Percentiles rank a stretch among this genome's conserved stretches.
These are phyloP conservation scores for Crucihimalaya himalaica DNA, from an alignment of 345 rosid genomes.

Conservation along the genomic window DNA sequence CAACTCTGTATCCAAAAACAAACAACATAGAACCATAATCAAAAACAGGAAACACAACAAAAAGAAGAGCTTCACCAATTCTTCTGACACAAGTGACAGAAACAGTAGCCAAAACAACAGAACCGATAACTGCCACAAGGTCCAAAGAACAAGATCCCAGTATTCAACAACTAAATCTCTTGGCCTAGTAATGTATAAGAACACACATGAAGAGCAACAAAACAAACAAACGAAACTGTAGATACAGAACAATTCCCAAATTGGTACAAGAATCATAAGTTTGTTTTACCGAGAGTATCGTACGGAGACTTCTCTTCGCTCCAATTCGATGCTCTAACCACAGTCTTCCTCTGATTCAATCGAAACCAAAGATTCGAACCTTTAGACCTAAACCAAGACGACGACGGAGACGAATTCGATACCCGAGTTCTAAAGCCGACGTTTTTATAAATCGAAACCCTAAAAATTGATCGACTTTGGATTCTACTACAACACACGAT, in stretches of 20 bases:
- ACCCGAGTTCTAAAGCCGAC: constrained; percentile 40
- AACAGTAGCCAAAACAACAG: not conserved
- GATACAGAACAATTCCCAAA: not conserved
- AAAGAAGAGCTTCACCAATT: not conserved
- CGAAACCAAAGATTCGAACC: constrained; percentile 57
- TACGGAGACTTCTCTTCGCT: constrained; percentile 73
- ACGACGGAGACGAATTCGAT: constrained; percentile 42
- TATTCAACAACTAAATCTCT: not conserved
- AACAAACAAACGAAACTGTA: too few species aligned
- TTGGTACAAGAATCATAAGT: not conserved
- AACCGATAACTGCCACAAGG: not conserved
- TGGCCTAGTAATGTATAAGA: too few species aligned
- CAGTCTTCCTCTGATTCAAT: constrained; percentile 58
- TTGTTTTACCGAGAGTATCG: constrained; percentile 77
- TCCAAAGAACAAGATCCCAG: not conserved
- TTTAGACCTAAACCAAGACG: constrained; percentile 48
- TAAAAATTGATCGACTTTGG: constrained; percentile 49
- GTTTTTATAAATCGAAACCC: constrained; percentile 58
- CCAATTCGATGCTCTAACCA: constrained; percentile 72
- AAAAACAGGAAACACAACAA: not conserved
- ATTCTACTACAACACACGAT: constrained; percentile 50
- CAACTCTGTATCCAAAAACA: constrained; percentile 57
- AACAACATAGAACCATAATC: constrained; percentile 1
- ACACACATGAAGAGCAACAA: too few species aligned
- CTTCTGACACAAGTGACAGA: constrained; percentile 4